A percentile compares a stretch with the other conserved stretches of the same genome.
Conservation (phyloP, 257 asterid species). For the Asclepias syriaca region DNA sequence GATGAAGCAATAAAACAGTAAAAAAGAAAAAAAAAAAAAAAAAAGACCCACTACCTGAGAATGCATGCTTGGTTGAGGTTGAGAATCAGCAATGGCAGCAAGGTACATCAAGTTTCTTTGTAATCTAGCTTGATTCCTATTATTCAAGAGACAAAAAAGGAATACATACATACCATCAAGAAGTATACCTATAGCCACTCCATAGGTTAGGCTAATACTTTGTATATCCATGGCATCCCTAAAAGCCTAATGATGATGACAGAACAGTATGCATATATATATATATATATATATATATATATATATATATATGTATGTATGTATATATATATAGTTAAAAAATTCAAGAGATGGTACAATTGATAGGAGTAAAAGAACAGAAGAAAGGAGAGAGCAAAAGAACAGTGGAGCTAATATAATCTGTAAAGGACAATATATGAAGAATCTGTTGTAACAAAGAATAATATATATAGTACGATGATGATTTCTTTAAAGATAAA, state of each 20-base stretch:
- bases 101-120: constrained; percentile 95
- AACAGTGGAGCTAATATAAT: background rate
- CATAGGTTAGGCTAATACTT: background rate
- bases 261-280: background rate
- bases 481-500: background rate
- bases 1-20: too few relatives aligned
- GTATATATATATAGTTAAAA: background rate
- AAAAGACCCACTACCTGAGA: constrained; percentile 49
- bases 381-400: background rate
- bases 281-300: too few relatives aligned
- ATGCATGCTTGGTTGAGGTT: constrained; percentile 82
- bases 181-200: background rate
- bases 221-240: background rate
- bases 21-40: too few relatives aligned
- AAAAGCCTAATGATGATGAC: background rate
- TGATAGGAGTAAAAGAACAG: background rate
- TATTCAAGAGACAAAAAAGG: constrained; percentile 18
- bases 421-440: background rate
- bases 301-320: background rate
- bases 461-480: background rate
- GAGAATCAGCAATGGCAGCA: constrained; percentile 97
- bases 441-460: background rate
- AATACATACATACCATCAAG: background rate
- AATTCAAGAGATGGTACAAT: background rate
- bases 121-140: constrained; percentile 79